phyloP scores from a whole-genome alignment of 768 basidiomycete species.

The Trametes cinnabarina region DNA sequence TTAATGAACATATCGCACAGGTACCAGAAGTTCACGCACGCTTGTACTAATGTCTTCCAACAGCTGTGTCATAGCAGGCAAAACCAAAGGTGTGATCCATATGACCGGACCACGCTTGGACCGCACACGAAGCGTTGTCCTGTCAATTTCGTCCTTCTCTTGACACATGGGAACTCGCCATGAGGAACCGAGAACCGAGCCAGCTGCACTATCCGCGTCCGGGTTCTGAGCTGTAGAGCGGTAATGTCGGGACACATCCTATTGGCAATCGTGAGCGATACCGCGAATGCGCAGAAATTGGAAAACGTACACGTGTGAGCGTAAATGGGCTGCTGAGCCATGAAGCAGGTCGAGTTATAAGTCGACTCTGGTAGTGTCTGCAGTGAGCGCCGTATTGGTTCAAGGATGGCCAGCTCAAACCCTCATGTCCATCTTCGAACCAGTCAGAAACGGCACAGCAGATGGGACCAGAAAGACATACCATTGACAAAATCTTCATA shows the following conservation, averaged over 20 bases:
- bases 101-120: conserved; percentile 39
- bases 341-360: background rate
- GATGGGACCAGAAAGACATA: conserved; percentile 18
- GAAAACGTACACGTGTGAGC: conserved; percentile 40
- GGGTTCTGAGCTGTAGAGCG: background rate
- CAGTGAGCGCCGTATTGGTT: conserved; percentile 11
- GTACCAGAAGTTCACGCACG: conserved; percentile 36
- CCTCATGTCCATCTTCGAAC: background rate
- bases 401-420: conserved; percentile 6
- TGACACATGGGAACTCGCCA: background rate
- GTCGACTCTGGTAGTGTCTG: conserved; percentile 11
- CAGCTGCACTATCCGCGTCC: background rate
- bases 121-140: conserved; percentile 42
- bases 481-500: conserved; percentile 50
- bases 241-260: background rate
- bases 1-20: background rate
- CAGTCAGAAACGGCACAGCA: background rate
- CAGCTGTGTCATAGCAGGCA: conserved; percentile 43
- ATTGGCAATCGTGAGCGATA: too few relatives aligned
- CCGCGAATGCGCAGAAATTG: background rate
- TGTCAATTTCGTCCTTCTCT: conserved; percentile 7
- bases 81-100: conserved; percentile 54
- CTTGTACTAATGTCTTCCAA: conserved; percentile 45
- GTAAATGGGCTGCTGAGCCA: conserved; percentile 10
- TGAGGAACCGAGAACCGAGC: background rate